Base-by-base conservation (phyloP, 768 basidiomycete species). In the Termitomyces sp. region DNA sequence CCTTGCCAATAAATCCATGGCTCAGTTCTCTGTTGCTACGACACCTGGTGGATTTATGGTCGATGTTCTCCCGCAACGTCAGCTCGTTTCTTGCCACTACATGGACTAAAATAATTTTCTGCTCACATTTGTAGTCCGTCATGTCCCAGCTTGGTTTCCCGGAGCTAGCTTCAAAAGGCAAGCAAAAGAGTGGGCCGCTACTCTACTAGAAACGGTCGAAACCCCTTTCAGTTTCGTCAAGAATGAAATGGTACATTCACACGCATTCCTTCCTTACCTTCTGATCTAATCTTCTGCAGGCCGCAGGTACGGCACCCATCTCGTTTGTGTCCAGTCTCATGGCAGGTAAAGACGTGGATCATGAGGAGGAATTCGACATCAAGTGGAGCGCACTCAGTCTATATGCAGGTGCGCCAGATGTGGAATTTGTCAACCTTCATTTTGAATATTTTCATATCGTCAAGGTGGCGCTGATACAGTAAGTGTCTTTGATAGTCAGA, bases 301-400 rank as follows among this genome's bases (percentile, higher is more conserved):
- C 77, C 35, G 77, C 81, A 55, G 84, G 86, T 16, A 78, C 75
- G 16, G 80, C 79, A 16, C 68, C 75, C n/a, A 65, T 75, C 10
- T 88, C 85, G 6, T 88, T 85, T 67, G 78, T 81, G 1, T 84
- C 84, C 20, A 73, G 75, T 32, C 69, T 85, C 51, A 76, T 88
- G 16, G 78, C 85, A 64, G 75, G 72, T 35, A 79, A 78, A 65
- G 69, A 73, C 9, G 66, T 83, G 32, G 78, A 71, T 47, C 70
- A 70, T 10, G 81, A 85, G 56, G 83, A 86, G 58, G 84, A 87
- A 57, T 69, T 77, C 57, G 79, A 82, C 59, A 73, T 89, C 60
- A 88, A 85, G 68, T 87, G 86, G 83, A 81, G 85, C 40, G 75
- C 81, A 30, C 76, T 77, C 23, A 80, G 81, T 47, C 65, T 82